A percentile compares a stretch with the other conserved stretches of the same genome.
phyloP scores from a whole-genome alignment of 306 rosid species.

The Lagenaria siceraria region DNA sequence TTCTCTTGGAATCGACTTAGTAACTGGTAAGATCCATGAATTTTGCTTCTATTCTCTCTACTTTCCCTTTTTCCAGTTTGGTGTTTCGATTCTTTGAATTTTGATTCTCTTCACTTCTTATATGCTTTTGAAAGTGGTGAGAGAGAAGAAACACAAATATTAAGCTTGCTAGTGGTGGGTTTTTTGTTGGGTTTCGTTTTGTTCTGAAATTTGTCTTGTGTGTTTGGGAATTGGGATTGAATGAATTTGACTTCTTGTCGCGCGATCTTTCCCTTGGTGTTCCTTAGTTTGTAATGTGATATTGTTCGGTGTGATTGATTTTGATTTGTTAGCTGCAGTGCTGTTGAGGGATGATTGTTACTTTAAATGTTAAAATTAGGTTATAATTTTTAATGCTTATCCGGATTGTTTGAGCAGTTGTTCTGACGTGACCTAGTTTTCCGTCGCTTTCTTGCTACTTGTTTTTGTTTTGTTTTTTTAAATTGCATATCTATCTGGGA shows the following conservation, averaged over 20 bases:
- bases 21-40: constrained; percentile 8
- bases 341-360: not conserved
- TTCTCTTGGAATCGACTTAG: not conserved
- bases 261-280: not conserved
- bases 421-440: not conserved
- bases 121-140: not conserved
- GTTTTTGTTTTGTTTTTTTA: not conserved
- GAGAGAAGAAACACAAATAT: not conserved
- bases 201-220: not conserved
- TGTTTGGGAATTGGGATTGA: not conserved
- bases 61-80: not conserved
- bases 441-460: not conserved
- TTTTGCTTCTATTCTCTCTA: not conserved
- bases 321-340: not conserved
- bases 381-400: not conserved
- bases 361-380: not conserved
- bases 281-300: not conserved
- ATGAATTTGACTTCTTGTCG: not conserved
- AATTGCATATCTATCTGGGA: not conserved
- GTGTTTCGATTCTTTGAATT: not conserved
- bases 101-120: not conserved
- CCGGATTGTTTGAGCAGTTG: not conserved
- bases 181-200: not conserved
- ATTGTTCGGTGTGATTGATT: not conserved
- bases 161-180: not conserved